These are phyloP conservation scores for Mucor piriformis DNA, from an alignment of 371 early-diverging fungal genomes.

Conservation along the genomic window DNA sequence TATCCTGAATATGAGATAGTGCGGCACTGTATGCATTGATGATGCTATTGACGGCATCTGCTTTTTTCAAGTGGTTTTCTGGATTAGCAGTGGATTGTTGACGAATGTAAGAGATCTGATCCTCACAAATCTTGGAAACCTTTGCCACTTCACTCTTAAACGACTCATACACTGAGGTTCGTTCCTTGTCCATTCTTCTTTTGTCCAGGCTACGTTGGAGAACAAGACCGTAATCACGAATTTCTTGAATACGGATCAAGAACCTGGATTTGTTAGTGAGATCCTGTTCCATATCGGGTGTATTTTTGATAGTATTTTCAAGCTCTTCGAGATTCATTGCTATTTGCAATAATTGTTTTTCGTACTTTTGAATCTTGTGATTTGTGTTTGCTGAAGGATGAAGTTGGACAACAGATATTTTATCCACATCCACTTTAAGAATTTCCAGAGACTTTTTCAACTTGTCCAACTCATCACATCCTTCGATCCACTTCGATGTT, in stretches of 20 bases:
- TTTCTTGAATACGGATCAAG: constrained; percentile 15
- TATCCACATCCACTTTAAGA: constrained; percentile 17
- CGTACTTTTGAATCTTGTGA: constrained; percentile 21
- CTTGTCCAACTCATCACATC: constrained; percentile 24
- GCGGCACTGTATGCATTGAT: constrained; percentile 40
- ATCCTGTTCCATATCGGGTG: constrained; percentile 22
- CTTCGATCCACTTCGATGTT: constrained; percentile 28
- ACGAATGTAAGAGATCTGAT: constrained; percentile 40
- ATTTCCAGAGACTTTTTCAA: constrained; percentile 14
- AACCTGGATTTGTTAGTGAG: constrained; percentile 22
- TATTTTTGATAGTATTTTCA: constrained; percentile 21
- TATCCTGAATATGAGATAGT: constrained; percentile 31
- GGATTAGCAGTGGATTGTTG: constrained; percentile 45
- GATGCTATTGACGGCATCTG: constrained; percentile 36
- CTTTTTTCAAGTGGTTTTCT: constrained; percentile 39
- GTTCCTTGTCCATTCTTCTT: constrained; percentile 33
- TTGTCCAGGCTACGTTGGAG: constrained; percentile 25
- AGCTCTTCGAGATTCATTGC: constrained; percentile 25
- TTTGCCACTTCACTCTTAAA: constrained; percentile 27
- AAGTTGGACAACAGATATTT: not conserved
- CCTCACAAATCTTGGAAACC: constrained; percentile 36
- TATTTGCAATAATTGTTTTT: constrained; percentile 12
- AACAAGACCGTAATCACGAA: not conserved
- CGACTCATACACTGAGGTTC: constrained; percentile 16
- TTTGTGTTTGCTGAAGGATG: constrained; percentile 5